Conservation (phyloP, 495 filamentous ascomycete species). For the Aspergillus saccharolyticus region DNA sequence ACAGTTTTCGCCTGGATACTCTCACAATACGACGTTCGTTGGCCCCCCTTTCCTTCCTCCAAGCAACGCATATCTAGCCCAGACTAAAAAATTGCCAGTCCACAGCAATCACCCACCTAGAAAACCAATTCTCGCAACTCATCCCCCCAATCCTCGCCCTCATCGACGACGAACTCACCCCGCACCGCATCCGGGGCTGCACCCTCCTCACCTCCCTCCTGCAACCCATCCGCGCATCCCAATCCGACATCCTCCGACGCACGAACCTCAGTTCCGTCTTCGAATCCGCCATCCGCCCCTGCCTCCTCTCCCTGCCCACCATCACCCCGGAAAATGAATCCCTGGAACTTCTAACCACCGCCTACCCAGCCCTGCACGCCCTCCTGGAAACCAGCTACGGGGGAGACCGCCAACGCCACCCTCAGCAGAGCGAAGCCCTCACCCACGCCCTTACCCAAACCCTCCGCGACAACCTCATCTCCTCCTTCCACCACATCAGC, state of each 20-base stretch:
- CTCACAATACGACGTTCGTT: slow-evolving; percentile 34
- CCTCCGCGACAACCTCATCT: slow-evolving; percentile 38
- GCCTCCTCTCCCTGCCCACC: slow-evolving; percentile 67
- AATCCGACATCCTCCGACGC: slow-evolving; percentile 51
- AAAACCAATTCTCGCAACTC: slow-evolving; percentile 67
- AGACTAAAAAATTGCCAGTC: too few relatives aligned
- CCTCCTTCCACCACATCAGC: slow-evolving; percentile 47
- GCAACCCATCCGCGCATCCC: slow-evolving; percentile 44
- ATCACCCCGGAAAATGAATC: slow-evolving; percentile 72
- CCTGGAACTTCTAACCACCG: slow-evolving; percentile 55
- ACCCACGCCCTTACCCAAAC: slow-evolving; percentile 23
- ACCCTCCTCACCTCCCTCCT: slow-evolving; percentile 57
- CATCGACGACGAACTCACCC: slow-evolving; percentile 60
- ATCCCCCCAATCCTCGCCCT: slow-evolving; percentile 80
- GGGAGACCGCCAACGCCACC: slow-evolving; percentile 11
- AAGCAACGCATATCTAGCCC: too few relatives aligned
- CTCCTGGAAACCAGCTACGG: slow-evolving; percentile 47
- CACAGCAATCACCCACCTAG: slow-evolving; percentile 28
- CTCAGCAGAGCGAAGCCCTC: slow-evolving; percentile 17
- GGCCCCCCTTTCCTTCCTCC: background rate
- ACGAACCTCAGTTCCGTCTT: slow-evolving; percentile 79
- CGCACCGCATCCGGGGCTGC: slow-evolving; percentile 57
- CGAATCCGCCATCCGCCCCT: slow-evolving; percentile 69
- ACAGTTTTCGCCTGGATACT: slow-evolving; percentile 66
- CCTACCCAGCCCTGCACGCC: slow-evolving; percentile 61